phyloP scores from a whole-genome alignment of 139 green algal species.

The Chlorella sp. region DNA sequence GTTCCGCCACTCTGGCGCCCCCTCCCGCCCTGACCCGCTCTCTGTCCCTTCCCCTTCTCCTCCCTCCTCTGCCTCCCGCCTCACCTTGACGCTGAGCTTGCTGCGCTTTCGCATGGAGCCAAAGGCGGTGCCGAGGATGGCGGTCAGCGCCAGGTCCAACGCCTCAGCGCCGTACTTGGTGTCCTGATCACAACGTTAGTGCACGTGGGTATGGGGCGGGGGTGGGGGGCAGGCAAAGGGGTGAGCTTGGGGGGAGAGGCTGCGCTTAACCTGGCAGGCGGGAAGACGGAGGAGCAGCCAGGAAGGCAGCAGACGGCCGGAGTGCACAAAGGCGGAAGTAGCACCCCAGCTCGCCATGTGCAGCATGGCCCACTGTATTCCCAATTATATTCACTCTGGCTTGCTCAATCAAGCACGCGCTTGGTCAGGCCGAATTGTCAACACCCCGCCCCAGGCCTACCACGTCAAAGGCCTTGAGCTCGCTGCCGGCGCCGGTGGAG shows the following conservation, averaged over 20 bases:
- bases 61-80: neutral
- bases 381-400: too few species aligned
- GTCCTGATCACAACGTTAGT: neutral
- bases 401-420: too few species aligned
- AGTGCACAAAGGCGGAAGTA: too few species aligned
- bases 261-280: neutral
- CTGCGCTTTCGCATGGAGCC: neutral
- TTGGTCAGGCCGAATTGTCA: neutral
- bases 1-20: too few species aligned
- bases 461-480: neutral
- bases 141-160: slow-evolving; percentile 1
- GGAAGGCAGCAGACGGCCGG: too few species aligned
- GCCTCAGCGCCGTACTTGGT: neutral
- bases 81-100: slow-evolving; percentile 5
- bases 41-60: too few species aligned
- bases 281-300: too few species aligned
- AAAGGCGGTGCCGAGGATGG: slow-evolving; percentile 8
- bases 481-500: slow-evolving; percentile 55
- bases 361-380: too few species aligned
- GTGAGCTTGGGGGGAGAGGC: neutral
- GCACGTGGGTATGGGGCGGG: too few species aligned
- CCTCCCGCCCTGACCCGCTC: too few species aligned
- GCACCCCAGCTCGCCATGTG: too few species aligned
- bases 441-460: neutral
- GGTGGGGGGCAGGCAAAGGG: neutral